phyloP scores from a whole-genome alignment of 495 filamentous ascomycete species.

The Penicillium roqueforti region DNA sequence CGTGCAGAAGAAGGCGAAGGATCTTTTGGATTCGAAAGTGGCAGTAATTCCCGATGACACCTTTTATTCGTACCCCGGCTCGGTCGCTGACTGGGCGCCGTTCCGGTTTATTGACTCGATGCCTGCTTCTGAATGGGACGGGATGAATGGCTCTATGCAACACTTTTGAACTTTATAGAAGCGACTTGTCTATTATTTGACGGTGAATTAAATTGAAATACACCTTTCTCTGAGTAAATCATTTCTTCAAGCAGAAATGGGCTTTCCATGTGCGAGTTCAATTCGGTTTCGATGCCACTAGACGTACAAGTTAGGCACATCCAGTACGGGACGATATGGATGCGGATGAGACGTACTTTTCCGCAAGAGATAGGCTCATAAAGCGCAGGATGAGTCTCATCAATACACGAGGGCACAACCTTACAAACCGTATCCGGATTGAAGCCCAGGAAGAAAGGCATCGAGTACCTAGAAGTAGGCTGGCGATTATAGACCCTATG shows the following conservation, averaged over 20 bases:
- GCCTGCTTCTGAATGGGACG: conserved; percentile 6
- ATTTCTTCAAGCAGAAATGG: neutral
- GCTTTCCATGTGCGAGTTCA: conserved; percentile 42
- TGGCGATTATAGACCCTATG: conserved; percentile 52
- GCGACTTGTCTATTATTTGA: neutral
- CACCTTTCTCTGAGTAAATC: neutral
- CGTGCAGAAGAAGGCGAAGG: conserved; percentile 5
- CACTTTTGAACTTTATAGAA: neutral
- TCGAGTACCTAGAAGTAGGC: conserved; percentile 47
- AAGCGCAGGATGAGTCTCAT: conserved; percentile 49
- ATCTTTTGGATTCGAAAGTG: conserved; percentile 3
- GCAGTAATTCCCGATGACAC: neutral
- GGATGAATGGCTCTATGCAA: conserved; percentile 1
- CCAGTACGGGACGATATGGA: neutral
- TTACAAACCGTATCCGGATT: conserved; percentile 42
- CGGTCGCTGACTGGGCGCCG: conserved; percentile 9
- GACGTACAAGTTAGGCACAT: conserved; percentile 3
- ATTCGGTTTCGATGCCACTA: conserved; percentile 37
- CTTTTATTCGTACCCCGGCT: neutral
- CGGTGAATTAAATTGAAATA: neutral
- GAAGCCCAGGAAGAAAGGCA: conserved; percentile 58
- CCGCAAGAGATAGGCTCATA: conserved; percentile 57
- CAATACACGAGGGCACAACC: conserved; percentile 51
- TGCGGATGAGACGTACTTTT: conserved; percentile 25
- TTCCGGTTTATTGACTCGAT: conserved; percentile 11